phyloP scores from a whole-genome alignment of 768 basidiomycete species.

The Phylloporus scabripes region DNA sequence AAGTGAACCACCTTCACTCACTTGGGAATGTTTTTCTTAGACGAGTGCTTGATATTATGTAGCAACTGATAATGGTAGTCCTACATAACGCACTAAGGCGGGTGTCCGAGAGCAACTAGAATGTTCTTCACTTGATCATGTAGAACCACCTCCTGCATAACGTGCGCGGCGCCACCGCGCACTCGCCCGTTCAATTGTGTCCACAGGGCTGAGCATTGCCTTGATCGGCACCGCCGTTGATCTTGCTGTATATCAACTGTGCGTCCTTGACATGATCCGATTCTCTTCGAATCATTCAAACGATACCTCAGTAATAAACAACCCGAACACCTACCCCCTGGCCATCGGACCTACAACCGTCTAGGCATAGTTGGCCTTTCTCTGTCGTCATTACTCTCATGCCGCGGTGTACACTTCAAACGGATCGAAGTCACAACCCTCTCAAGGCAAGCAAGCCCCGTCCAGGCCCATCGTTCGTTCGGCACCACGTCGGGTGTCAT shows the following conservation, averaged over 20 bases:
- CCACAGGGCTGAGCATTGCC: constrained; percentile 78
- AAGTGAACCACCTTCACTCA: no score
- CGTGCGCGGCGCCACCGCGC: no score
- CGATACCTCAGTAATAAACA: constrained; percentile 51
- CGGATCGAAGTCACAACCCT: constrained; percentile 33
- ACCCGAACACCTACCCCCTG: constrained; percentile 39
- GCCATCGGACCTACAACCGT: constrained; percentile 46
- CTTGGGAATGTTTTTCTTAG: no score
- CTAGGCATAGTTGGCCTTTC: constrained; percentile 30
- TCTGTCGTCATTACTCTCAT: constrained; percentile 3
- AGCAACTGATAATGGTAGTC: no score
- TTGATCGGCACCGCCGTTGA: constrained; percentile 85
- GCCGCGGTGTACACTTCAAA: constrained; percentile 20
- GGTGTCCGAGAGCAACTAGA: no score
- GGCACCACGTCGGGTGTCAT: constrained; percentile 34
- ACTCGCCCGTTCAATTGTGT: constrained; percentile 76
- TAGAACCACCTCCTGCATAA: no score
- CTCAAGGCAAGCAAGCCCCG: constrained; percentile 37
- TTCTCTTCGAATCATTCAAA: constrained; percentile 4
- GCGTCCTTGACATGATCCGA: constrained; percentile 29
- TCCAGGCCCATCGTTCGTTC: constrained; percentile 24
- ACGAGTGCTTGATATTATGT: no score
- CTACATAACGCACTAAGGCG: no score
- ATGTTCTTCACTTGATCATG: no score
- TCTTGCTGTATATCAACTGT: constrained; percentile 82